phyloP scores from a whole-genome alignment of 805 yeast species.

The Kuraishia hungarica region DNA sequence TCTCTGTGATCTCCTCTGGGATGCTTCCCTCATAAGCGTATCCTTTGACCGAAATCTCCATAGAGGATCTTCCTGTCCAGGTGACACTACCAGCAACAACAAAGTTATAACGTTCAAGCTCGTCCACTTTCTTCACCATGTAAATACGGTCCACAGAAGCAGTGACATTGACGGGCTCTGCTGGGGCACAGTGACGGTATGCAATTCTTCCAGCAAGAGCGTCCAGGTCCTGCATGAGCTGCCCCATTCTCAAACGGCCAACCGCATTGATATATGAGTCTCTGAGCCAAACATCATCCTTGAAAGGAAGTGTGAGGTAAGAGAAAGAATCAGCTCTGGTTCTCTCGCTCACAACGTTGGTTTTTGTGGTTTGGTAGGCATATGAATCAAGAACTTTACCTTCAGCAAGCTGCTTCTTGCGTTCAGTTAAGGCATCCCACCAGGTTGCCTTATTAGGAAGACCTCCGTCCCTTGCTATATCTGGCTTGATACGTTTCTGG shows the following conservation, averaged over 20 bases:
- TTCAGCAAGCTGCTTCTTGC: conserved; percentile 59
- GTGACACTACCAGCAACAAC: conserved; percentile 85
- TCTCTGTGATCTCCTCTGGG: conserved; percentile 46
- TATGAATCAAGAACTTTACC: conserved; percentile 68
- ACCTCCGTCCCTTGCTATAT: conserved; percentile 12
- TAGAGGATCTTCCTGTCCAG: conserved; percentile 91
- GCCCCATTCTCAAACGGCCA: conserved; percentile 90
- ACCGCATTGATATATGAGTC: conserved; percentile 86
- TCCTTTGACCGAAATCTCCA: conserved; percentile 91
- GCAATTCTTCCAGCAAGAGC: conserved; percentile 93
- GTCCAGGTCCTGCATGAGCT: conserved; percentile 88
- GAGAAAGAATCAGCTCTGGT: conserved; percentile 74
- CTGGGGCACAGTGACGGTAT: conserved; percentile 88
- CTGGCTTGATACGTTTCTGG: conserved; percentile 27
- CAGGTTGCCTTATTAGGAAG: conserved; percentile 56
- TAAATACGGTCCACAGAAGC: conserved; percentile 91
- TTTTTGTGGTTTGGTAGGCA: conserved; percentile 63
- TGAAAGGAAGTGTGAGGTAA: conserved; percentile 68
- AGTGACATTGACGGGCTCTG: conserved; percentile 91
- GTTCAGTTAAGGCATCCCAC: conserved; percentile 75
- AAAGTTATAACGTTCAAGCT: conserved; percentile 65
- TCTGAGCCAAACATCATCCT: conserved; percentile 71
- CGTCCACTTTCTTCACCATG: conserved; percentile 78
- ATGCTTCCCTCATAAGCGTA: conserved; percentile 56
- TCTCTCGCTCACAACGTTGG: conserved; percentile 62